A percentile compares a stretch with the other conserved stretches of the same genome.
Conservation (phyloP, 768 basidiomycete species). For the Paxillus ammoniavirescens region DNA sequence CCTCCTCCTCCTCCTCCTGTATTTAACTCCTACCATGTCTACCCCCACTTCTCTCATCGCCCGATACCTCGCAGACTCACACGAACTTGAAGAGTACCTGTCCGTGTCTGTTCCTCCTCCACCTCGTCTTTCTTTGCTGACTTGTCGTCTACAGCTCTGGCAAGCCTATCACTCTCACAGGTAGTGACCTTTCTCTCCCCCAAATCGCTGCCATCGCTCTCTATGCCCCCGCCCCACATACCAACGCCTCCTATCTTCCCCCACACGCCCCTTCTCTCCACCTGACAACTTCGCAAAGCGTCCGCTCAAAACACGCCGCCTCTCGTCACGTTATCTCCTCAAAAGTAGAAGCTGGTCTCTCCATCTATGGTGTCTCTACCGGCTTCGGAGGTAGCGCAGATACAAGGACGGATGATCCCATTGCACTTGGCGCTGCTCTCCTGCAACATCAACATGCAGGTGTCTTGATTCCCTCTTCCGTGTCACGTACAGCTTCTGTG, state of each 20-base stretch:
- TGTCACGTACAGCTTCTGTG: background rate
- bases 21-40: slow-evolving; percentile 3
- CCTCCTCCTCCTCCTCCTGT: too few species aligned
- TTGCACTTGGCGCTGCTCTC: slow-evolving; percentile 77
- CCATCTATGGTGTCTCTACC: slow-evolving; percentile 81
- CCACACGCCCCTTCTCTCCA: slow-evolving; percentile 19
- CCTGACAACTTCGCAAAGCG: slow-evolving; percentile 18
- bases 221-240: slow-evolving; percentile 46
- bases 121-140: background rate
- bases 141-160: slow-evolving; percentile 47
- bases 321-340: slow-evolving; percentile 62
- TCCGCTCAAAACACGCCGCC: slow-evolving; percentile 55
- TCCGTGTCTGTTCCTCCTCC: slow-evolving; percentile 30
- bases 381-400: slow-evolving; percentile 91
- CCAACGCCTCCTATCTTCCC: slow-evolving; percentile 27
- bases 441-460: slow-evolving; percentile 82
- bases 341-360: slow-evolving; percentile 65
- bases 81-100: slow-evolving; percentile 66
- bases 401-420: slow-evolving; percentile 73
- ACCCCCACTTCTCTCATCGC: slow-evolving; percentile 37
- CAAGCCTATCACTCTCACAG: slow-evolving; percentile 61
- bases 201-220: slow-evolving; percentile 78
- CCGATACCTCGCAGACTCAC: slow-evolving; percentile 56
- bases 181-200: slow-evolving; percentile 68
- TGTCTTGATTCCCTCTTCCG: slow-evolving; percentile 58